A percentile compares a stretch with the other conserved stretches of the same genome.
Conservation (phyloP, 129 eudicot genomes). For the Centrapalus pauciflorus region DNA sequence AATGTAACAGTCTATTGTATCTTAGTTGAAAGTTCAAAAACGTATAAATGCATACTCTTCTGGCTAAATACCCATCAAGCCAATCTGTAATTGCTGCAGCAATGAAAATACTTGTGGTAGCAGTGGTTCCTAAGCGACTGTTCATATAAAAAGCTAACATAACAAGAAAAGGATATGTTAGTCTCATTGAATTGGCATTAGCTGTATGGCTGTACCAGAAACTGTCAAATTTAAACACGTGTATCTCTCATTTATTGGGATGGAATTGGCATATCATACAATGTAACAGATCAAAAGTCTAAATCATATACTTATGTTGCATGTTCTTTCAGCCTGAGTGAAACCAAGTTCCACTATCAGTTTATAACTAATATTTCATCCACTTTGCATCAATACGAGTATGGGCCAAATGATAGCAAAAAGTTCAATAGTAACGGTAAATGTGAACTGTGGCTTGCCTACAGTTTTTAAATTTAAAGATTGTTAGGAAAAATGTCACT, state of each 20-base stretch:
- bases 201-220: neutral
- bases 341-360: neutral
- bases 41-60: slow-evolving; percentile 50
- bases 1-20: neutral
- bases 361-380: neutral
- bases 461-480: neutral
- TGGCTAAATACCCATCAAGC: slow-evolving; percentile 96
- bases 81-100: slow-evolving; percentile 95
- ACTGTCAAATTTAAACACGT: neutral
- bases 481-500: too few species aligned
- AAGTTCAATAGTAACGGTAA: neutral
- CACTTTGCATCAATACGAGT: neutral
- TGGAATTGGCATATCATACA: neutral
- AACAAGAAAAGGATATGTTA: slow-evolving; percentile 25
- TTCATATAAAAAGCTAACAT: slow-evolving; percentile 68
- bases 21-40: neutral
- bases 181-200: slow-evolving; percentile 8
- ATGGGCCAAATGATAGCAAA: neutral
- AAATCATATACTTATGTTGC: neutral
- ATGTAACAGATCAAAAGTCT: neutral
- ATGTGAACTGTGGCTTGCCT: neutral
- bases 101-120: slow-evolving; percentile 71
- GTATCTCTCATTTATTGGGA: too few species aligned
- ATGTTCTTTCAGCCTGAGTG: neutral
- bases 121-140: slow-evolving; percentile 79